phyloP scores from a whole-genome alignment of 1,139 yeast genomes.

The Yamadazyma songkhlaensis region DNA sequence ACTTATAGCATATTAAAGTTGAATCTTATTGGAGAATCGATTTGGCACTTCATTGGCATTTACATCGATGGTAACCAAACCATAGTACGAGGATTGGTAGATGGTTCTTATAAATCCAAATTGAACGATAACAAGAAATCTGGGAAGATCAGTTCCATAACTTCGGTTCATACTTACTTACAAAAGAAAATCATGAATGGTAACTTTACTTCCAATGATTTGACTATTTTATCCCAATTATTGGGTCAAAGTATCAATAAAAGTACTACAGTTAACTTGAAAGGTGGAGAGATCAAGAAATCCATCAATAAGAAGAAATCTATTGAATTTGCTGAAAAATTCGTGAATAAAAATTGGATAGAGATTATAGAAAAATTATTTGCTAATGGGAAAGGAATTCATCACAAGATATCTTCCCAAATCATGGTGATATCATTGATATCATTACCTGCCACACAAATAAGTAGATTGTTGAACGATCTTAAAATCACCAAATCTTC shows the following conservation, averaged over 20 bases:
- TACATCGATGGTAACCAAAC: conserved; percentile 48
- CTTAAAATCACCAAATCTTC: conserved; percentile 43
- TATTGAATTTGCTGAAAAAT: conserved; percentile 47
- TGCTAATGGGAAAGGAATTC: conserved; percentile 53
- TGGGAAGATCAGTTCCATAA: conserved; percentile 47
- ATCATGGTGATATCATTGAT: conserved; percentile 52
- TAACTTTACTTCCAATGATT: conserved; percentile 42
- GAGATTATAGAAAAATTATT: conserved; percentile 55
- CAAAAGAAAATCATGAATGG: conserved; percentile 42
- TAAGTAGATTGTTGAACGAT: conserved; percentile 40
- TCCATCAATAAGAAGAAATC: conserved; percentile 18
- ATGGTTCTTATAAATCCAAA: conserved; percentile 49
- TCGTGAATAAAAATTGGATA: conserved; percentile 55
- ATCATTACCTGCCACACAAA: conserved; percentile 44
- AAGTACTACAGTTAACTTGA: conserved; percentile 11
- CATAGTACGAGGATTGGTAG: conserved; percentile 51
- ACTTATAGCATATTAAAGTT: conserved; percentile 52
- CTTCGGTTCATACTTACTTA: conserved; percentile 43
- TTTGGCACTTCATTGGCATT: conserved; percentile 61
- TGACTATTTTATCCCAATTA: conserved; percentile 40
- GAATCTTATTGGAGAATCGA: conserved; percentile 53
- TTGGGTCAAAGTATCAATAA: conserved; percentile 36
- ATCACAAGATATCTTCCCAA: conserved; percentile 43
- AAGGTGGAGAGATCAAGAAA: conserved; percentile 6
- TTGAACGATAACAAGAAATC: conserved; percentile 50